Evolutionary conservation across 768 basidiomycete genomes (phyloP).

Genomic region (Xerocomus brunneocitrinus): DNA sequence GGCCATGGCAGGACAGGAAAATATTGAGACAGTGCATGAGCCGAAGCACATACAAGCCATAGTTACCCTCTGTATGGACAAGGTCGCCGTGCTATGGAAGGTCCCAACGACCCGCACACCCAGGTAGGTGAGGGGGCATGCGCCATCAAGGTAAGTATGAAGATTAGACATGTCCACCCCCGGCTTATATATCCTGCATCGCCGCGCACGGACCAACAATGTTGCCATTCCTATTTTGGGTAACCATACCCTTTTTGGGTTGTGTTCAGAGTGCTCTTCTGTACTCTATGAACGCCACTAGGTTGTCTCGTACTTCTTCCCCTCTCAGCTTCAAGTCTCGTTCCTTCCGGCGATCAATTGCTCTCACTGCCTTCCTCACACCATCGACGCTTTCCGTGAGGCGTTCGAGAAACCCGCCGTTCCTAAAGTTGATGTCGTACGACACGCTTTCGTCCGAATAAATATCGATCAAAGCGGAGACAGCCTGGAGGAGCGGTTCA

Average conservation of each 20-base stretch:
- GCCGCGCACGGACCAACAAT: conserved; percentile 29
- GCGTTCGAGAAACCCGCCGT: conserved; percentile 50
- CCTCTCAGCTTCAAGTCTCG: conserved; percentile 62
- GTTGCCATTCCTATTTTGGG: background rate
- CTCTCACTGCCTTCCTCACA: conserved; percentile 56
- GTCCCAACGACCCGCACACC: conserved; percentile 49
- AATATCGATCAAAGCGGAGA: conserved; percentile 85
- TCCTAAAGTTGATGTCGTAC: conserved; percentile 78
- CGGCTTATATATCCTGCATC: conserved; percentile 25
- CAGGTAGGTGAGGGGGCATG: conserved; percentile 45
- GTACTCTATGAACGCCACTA: conserved; percentile 74
- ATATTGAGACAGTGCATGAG: conserved; percentile 73
- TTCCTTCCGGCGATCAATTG: conserved; percentile 63
- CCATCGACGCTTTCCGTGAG: conserved; percentile 59
- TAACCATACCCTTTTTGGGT: background rate
- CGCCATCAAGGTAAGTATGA: conserved; percentile 63
- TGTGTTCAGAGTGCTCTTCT: conserved; percentile 44
- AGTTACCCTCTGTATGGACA: conserved; percentile 57
- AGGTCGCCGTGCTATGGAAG: conserved; percentile 70
- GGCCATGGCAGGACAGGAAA: conserved; percentile 65
- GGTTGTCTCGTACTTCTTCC: conserved; percentile 73
- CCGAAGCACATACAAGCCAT: conserved; percentile 63
- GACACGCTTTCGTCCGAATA: conserved; percentile 82
- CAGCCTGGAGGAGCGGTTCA: conserved; percentile 72
- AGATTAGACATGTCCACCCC: background rate